A percentile compares a stretch with the other conserved stretches of the same genome.
These are phyloP conservation scores for Neurospora sp. DNA, from an alignment of 495 filamentous ascomycete genomes.

Conservation along the genomic window DNA sequence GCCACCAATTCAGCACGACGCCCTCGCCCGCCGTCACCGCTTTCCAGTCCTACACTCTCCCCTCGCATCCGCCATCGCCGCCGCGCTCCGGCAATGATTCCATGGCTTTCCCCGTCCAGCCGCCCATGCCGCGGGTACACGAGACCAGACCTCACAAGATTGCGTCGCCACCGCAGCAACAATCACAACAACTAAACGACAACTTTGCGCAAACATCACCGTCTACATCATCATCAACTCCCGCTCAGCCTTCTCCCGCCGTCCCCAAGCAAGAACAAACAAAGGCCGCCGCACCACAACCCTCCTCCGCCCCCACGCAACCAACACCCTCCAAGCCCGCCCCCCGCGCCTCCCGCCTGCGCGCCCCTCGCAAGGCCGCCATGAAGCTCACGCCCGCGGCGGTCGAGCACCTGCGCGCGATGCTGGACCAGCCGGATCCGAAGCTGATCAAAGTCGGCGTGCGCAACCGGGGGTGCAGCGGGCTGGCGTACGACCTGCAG, in stretches of 20 bases:
- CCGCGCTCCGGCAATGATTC: constrained; percentile 61
- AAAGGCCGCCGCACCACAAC: constrained; percentile 4
- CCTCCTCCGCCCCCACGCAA: neutral
- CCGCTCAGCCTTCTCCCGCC: neutral
- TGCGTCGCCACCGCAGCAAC: constrained; percentile 4
- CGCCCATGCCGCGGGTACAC: constrained; percentile 36
- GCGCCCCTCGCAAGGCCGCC: constrained; percentile 72
- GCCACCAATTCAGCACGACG: constrained; percentile 54
- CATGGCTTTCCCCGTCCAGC: constrained; percentile 44
- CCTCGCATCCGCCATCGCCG: constrained; percentile 46
- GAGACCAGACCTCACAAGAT: constrained; percentile 41
- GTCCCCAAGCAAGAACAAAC: constrained; percentile 24
- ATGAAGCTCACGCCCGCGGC: constrained; percentile 76
- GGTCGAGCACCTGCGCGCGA: constrained; percentile 58
- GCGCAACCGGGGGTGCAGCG: constrained; percentile 91
- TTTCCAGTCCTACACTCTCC: constrained; percentile 65
- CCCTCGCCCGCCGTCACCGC: constrained; percentile 45
- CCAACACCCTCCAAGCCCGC: constrained; percentile 5
- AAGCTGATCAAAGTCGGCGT: constrained; percentile 92
- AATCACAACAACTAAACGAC: constrained; percentile 10
- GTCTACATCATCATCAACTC: constrained; percentile 13
- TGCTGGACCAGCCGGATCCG: constrained; percentile 74
- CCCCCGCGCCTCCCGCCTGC: constrained; percentile 52
- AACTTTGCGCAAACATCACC: neutral
- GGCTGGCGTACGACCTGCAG: constrained; percentile 87